Percentiles rank a stretch among this genome's conserved stretches.
Conservation (phyloP, 1,284 basidiomycete species). For the Ganoderma resinaceum region DNA sequence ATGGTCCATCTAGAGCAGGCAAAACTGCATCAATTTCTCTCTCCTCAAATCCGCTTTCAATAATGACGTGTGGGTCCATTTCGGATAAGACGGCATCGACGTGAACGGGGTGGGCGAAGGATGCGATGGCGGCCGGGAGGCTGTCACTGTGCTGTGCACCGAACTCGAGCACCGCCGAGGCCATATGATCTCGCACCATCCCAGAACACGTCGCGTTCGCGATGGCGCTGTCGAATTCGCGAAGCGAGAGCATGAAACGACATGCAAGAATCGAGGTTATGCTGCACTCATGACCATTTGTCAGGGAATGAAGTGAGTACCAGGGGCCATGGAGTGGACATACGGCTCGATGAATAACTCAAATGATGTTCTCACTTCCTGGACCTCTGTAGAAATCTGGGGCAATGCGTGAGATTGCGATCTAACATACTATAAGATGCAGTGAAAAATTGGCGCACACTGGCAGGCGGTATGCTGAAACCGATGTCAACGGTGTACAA, state of each 20-base stretch:
- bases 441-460: background rate
- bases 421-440: background rate
- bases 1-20: too few species aligned
- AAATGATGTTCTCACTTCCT: background rate
- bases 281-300: background rate
- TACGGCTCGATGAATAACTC: background rate
- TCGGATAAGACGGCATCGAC: too few species aligned
- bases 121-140: too few species aligned
- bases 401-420: background rate
- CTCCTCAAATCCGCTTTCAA: too few species aligned
- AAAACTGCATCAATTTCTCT: too few species aligned
- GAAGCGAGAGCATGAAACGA: background rate
- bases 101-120: background rate
- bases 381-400: too few species aligned
- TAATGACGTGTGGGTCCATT: too few species aligned
- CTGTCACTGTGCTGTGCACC: background rate
- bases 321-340: background rate
- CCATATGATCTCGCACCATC: background rate
- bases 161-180: background rate
- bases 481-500: background rate
- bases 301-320: background rate
- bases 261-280: background rate
- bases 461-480: background rate
- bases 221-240: background rate
- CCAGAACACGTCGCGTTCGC: background rate